Evolutionary conservation across 2,329 filamentous ascomycete species (phyloP).

Genomic region (Epichloe gansuensis): DNA sequence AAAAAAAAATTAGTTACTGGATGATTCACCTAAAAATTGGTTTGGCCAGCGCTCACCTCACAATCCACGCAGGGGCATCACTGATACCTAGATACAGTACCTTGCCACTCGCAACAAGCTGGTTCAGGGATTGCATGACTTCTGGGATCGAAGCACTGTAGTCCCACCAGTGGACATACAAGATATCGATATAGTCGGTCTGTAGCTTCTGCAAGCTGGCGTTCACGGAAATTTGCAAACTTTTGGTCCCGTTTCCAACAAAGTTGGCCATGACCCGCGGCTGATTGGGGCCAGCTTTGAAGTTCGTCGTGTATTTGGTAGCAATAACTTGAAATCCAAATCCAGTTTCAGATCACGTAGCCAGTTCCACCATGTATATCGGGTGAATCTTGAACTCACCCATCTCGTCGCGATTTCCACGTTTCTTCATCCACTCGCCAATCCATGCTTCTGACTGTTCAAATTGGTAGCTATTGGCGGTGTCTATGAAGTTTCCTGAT

Average conservation of each 20-base stretch:
- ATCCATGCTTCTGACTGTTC: constrained; percentile 52
- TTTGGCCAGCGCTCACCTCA: constrained; percentile 24
- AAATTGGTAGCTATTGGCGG: constrained; percentile 54
- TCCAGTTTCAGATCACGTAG: not conserved
- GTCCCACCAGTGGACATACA: constrained; percentile 57
- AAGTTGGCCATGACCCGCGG: constrained; percentile 37
- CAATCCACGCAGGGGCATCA: constrained; percentile 58
- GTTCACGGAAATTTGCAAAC: constrained; percentile 40
- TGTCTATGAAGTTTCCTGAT: constrained; percentile 61
- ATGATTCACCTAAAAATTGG: not conserved
- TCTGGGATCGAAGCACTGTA: constrained; percentile 53
- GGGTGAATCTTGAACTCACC: constrained; percentile 17
- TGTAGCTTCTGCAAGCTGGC: constrained; percentile 47
- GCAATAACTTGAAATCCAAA: constrained; percentile 41
- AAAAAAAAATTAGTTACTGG: not conserved
- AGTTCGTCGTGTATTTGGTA: constrained; percentile 55
- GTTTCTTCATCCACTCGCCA: constrained; percentile 56
- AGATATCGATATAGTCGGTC: constrained; percentile 56
- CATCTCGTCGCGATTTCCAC: constrained; percentile 53
- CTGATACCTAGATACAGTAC: constrained; percentile 54
- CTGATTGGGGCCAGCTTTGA: constrained; percentile 27
- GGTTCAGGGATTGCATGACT: constrained; percentile 55
- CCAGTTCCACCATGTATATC: not conserved
- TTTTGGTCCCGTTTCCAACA: constrained; percentile 50
- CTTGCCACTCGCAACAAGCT: constrained; percentile 45